A percentile compares a stretch with the other conserved stretches of the same genome.
These are phyloP conservation scores for Perilla frutescens DNA, from an alignment of 257 asterid species.

Conservation along the genomic window DNA sequence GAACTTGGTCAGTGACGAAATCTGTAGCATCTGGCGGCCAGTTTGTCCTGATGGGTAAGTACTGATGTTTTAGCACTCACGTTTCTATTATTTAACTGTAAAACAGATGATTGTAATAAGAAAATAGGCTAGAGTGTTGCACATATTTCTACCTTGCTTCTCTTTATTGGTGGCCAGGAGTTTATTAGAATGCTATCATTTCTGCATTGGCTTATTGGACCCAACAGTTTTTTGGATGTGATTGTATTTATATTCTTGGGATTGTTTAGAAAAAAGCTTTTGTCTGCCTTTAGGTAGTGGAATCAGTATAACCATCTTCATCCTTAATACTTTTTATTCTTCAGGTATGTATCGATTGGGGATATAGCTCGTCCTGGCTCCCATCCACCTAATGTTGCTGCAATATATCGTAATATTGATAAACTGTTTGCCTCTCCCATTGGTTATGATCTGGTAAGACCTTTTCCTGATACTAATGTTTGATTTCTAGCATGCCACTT, in stretches of 20 bases:
- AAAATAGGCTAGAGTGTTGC: neutral
- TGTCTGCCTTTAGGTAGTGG: slow-evolving; percentile 2
- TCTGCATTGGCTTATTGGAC: neutral
- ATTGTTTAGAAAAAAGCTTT: slow-evolving; percentile 17
- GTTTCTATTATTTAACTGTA: neutral
- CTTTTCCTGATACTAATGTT: slow-evolving; percentile 9
- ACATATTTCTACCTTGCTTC: neutral
- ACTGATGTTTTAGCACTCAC: slow-evolving; percentile 6
- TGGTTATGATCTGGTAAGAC: slow-evolving; percentile 89
- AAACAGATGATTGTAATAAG: neutral
- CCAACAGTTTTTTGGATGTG: neutral
- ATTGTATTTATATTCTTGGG: neutral
- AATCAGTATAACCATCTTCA: neutral
- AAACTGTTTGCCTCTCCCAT: slow-evolving; percentile 65
- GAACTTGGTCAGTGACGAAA: slow-evolving; percentile 61
- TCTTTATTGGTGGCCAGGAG: neutral
- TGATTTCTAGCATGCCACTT: neutral
- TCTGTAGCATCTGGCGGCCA: slow-evolving; percentile 98
- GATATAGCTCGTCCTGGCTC: slow-evolving; percentile 82
- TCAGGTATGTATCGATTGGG: slow-evolving; percentile 86
- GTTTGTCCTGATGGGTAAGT: slow-evolving; percentile 86
- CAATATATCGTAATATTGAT: slow-evolving; percentile 67
- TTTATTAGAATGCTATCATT: neutral
- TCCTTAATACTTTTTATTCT: slow-evolving; percentile 20
- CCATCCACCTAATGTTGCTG: slow-evolving; percentile 92